phyloP scores from a whole-genome alignment of 208 protist species.

The Trypanosoma platydactyli region DNA sequence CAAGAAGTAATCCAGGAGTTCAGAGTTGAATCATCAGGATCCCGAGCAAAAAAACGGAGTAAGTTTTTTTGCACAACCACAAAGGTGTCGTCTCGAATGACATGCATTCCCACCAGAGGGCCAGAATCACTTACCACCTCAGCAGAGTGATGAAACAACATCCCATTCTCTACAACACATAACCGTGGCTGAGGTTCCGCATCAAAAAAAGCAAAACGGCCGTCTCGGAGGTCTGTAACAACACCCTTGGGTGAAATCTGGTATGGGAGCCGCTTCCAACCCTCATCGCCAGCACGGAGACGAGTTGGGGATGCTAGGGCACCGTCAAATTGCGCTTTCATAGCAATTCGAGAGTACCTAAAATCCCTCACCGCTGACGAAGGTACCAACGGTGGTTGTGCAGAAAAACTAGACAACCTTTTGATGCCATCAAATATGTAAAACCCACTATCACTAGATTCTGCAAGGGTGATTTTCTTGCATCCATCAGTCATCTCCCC shows the following conservation, averaged over 20 bases:
- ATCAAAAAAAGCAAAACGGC: constrained; percentile 20
- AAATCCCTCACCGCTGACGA: constrained; percentile 15
- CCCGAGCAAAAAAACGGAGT: constrained; percentile 14
- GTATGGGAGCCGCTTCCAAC: constrained; percentile 11
- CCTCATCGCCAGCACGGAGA: constrained; percentile 3
- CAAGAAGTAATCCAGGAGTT: constrained; percentile 3
- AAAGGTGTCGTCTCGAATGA: neutral
- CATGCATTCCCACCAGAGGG: constrained; percentile 19
- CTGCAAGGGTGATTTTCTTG: constrained; percentile 29
- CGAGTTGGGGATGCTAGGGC: constrained; percentile 11
- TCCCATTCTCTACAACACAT: constrained; percentile 25
- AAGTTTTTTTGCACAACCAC: constrained; percentile 6
- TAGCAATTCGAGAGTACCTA: constrained; percentile 18
- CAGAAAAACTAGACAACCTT: constrained; percentile 1
- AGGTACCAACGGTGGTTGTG: neutral
- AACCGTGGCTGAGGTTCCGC: constrained; percentile 7
- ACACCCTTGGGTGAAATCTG: constrained; percentile 9
- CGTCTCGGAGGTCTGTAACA: constrained; percentile 7
- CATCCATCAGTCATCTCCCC: constrained; percentile 2
- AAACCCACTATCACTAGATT: constrained; percentile 54
- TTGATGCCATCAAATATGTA: constrained; percentile 48
- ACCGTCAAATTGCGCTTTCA: constrained; percentile 6
- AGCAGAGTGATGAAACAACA: neutral
- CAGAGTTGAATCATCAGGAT: constrained; percentile 9
- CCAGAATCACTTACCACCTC: neutral